phyloP scores from a whole-genome alignment of 306 rosid species.

The Acmispon strigosus region DNA sequence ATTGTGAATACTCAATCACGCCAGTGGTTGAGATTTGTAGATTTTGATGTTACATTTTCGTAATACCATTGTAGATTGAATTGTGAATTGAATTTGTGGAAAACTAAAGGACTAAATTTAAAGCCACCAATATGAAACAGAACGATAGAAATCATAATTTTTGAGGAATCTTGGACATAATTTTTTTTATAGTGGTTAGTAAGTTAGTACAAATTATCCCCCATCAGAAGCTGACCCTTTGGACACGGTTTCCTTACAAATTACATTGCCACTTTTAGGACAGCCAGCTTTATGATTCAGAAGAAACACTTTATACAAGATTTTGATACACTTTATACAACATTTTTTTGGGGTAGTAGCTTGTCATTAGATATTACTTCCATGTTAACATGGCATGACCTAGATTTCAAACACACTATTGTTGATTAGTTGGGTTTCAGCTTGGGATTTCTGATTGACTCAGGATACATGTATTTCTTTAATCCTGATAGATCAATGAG shows the following conservation, averaged over 20 bases:
- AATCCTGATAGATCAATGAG: constrained; percentile 32
- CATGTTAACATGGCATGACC: not conserved
- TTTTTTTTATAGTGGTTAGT: too few species aligned
- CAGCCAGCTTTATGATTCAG: not conserved
- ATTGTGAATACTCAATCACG: too few species aligned
- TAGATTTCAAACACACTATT: not conserved
- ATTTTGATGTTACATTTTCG: not conserved
- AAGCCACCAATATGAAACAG: not conserved
- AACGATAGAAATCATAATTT: not conserved
- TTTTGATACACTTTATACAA: not conserved
- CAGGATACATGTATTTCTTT: constrained; percentile 33
- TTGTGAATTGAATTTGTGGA: not conserved
- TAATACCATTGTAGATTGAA: not conserved
- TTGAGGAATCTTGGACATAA: not conserved
- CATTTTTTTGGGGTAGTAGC: not conserved
- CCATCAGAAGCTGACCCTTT: too few species aligned
- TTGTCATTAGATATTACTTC: not conserved
- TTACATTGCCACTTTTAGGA: not conserved
- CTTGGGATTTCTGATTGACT: constrained; percentile 24
- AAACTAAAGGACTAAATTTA: not conserved
- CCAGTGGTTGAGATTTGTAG: too few species aligned
- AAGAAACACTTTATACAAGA: not conserved
- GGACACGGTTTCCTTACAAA: not conserved
- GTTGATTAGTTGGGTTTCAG: constrained; percentile 12
- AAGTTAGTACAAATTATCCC: too few species aligned